Conservation (phyloP, 2,329 filamentous ascomycete genomes). For the Bretziella fagacearum region DNA sequence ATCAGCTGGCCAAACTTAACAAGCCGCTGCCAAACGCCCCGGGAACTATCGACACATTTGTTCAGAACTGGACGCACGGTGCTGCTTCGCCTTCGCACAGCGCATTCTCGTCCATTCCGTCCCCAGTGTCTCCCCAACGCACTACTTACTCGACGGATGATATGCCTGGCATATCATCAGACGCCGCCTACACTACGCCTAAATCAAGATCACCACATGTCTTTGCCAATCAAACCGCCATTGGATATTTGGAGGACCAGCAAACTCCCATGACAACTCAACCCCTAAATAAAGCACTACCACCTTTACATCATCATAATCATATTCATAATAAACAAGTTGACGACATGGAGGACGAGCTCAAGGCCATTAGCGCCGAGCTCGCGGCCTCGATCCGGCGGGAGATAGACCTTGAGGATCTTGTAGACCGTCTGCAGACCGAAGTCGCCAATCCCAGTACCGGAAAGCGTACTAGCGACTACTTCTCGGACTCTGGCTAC, state of each 20-base stretch:
- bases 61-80: constrained; percentile 33
- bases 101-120: constrained; percentile 37
- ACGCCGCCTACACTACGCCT: constrained; percentile 19
- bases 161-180: constrained; percentile 19
- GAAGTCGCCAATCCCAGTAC: constrained; percentile 45
- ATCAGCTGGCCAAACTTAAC: constrained; percentile 28
- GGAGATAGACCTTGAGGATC: constrained; percentile 91
- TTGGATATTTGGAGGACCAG: constrained; percentile 36
- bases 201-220: constrained; percentile 23
- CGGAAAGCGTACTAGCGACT: constrained; percentile 77
- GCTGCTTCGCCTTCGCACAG: constrained; percentile 30
- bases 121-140: constrained; percentile 31
- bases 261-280: constrained; percentile 33
- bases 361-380: constrained; percentile 84
- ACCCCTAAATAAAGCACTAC: too few relatives aligned
- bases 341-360: constrained; percentile 82
- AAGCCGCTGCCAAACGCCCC: constrained; percentile 40
- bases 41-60: constrained; percentile 30
- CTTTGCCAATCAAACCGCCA: constrained; percentile 23
- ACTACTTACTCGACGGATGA: constrained; percentile 24
- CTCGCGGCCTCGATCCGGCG: constrained; percentile 81
- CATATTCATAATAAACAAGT: constrained; percentile 31
- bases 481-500: constrained; percentile 91
- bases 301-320: background rate
- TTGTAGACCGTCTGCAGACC: constrained; percentile 74